These are phyloP conservation scores for Theobroma grandiflorum DNA, from an alignment of 441 rosid genomes.

Conservation along the genomic window DNA sequence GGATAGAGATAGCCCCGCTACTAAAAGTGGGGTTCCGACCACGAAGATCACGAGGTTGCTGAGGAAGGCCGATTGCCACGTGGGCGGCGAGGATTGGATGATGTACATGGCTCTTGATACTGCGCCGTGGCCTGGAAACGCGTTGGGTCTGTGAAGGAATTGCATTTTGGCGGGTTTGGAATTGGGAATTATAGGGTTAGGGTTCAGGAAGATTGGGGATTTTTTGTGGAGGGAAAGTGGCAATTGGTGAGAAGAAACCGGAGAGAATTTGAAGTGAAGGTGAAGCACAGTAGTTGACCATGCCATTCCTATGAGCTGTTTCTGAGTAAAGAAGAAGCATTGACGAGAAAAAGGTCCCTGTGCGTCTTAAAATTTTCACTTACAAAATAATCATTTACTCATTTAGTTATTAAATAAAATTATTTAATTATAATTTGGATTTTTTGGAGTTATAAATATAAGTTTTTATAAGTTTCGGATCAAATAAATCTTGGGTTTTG, in stretches of 20 bases:
- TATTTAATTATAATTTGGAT: too few relatives aligned
- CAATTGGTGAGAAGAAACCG: slow-evolving; percentile 29
- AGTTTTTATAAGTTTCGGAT: too few relatives aligned
- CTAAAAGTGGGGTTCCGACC: slow-evolving; percentile 72
- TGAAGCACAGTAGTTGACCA: slow-evolving; percentile 40
- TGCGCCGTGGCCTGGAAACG: slow-evolving; percentile 48
- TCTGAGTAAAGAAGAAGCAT: background rate
- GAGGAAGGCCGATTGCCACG: slow-evolving; percentile 79
- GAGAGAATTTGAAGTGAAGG: slow-evolving; percentile 25
- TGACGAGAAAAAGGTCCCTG: background rate
- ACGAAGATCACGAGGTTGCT: slow-evolving; percentile 70
- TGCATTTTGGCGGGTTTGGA: slow-evolving; percentile 19
- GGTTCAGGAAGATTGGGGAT: slow-evolving; percentile 17
- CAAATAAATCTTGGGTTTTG: too few relatives aligned
- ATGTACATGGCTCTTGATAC: slow-evolving; percentile 57
- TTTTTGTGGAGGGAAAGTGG: slow-evolving; percentile 25
- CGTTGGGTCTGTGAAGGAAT: slow-evolving; percentile 26
- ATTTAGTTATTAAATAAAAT: too few relatives aligned
- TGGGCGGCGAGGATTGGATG: slow-evolving; percentile 65
- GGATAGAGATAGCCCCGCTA: slow-evolving; percentile 72
- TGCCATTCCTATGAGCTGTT: slow-evolving; percentile 46
- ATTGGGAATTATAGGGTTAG: slow-evolving; percentile 17
- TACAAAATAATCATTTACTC: too few relatives aligned
- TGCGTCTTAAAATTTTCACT: too few relatives aligned
- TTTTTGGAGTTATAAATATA: too few relatives aligned